These are phyloP conservation scores for Lipomyces spencermartinsiae DNA, from an alignment of 805 yeast species.

Conservation along the genomic window DNA sequence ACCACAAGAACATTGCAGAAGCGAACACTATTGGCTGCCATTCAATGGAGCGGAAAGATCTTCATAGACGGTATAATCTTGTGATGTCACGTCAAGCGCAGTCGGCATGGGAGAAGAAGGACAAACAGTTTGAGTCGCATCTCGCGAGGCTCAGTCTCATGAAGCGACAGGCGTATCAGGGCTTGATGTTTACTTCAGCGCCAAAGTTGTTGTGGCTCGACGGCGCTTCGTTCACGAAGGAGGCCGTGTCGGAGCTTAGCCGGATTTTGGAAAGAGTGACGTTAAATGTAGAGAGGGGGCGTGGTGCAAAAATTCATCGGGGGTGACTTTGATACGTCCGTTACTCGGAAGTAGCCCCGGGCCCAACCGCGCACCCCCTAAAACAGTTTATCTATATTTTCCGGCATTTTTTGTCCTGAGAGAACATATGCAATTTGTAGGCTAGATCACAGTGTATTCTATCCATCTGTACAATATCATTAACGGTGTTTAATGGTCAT, in stretches of 20 bases:
- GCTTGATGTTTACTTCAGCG: constrained; percentile 33
- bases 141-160: constrained; percentile 14
- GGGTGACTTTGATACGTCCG: background rate
- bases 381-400: no score
- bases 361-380: background rate
- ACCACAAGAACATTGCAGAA: background rate
- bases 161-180: constrained; percentile 33
- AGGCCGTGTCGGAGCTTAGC: constrained; percentile 15
- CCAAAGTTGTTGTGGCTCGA: constrained; percentile 31
- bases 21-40: constrained; percentile 9
- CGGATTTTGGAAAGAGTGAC: constrained; percentile 31
- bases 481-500: background rate
- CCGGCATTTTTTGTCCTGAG: background rate
- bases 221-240: constrained; percentile 23
- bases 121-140: constrained; percentile 23
- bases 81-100: constrained; percentile 32
- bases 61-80: constrained; percentile 28
- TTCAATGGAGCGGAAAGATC: constrained; percentile 10
- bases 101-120: constrained; percentile 26
- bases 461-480: background rate
- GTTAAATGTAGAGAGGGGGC: constrained; percentile 21
- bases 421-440: background rate
- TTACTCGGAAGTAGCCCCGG: background rate
- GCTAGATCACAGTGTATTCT: background rate
- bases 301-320: background rate